Evolutionary conservation across 371 early-diverging fungal species (phyloP).

Genomic region (Furculomyces boomerangus): DNA sequence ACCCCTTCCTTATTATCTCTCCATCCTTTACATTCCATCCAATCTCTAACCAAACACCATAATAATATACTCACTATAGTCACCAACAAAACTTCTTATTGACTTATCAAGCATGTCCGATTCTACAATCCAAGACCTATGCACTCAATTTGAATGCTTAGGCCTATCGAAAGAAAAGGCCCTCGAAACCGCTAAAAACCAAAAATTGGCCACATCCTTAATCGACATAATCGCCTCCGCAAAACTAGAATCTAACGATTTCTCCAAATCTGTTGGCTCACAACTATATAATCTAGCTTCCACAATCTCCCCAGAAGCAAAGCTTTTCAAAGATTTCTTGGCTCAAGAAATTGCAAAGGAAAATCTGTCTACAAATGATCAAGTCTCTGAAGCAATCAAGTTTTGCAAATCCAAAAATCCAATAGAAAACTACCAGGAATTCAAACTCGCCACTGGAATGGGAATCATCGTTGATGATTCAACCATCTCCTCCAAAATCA

Average conservation of each 20-base stretch:
- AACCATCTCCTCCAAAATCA: constrained; percentile 34
- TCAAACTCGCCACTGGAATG: constrained; percentile 60
- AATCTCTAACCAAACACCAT: no score
- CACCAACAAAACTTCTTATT: no score
- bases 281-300: constrained; percentile 75
- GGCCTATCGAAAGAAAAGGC: constrained; percentile 83
- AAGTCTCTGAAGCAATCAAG: constrained; percentile 74
- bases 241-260: constrained; percentile 17
- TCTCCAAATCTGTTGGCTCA: constrained; percentile 55
- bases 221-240: constrained; percentile 20
- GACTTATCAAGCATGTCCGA: neutral
- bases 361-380: constrained; percentile 60
- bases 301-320: constrained; percentile 57
- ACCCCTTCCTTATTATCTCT: no score
- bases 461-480: constrained; percentile 66
- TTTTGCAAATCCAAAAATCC: constrained; percentile 41
- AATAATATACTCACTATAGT: no score
- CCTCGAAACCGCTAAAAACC: constrained; percentile 84
- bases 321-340: constrained; percentile 50
- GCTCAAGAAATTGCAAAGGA: constrained; percentile 51
- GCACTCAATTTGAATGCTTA: constrained; percentile 45
- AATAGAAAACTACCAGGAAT: constrained; percentile 38
- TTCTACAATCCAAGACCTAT: constrained; percentile 11
- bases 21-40: no score
- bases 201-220: constrained; percentile 71